Conservation (phyloP, 2,329 filamentous ascomycete genomes). For the Fusarium liriodendri region DNA sequence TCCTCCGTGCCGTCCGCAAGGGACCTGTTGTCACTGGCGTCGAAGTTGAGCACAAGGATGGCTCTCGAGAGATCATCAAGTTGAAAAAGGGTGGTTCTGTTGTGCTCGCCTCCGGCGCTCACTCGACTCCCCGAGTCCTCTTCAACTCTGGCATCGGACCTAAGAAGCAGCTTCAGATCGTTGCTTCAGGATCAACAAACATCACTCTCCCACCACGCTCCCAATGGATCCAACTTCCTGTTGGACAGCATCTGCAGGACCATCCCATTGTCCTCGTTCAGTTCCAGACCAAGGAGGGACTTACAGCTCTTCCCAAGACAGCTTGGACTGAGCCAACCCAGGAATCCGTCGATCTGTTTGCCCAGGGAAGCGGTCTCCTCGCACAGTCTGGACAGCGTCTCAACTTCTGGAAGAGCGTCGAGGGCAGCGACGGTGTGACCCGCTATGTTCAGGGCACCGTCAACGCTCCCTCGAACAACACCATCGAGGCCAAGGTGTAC, state of each 20-base stretch:
- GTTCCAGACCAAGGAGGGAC: conserved; percentile 43
- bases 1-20: conserved; percentile 72
- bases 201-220: conserved; percentile 60
- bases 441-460: conserved; percentile 57
- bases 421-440: conserved; percentile 51
- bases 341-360: conserved; percentile 46
- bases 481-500: conserved; percentile 60
- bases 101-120: conserved; percentile 73
- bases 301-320: conserved; percentile 32
- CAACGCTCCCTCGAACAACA: conserved; percentile 55
- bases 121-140: conserved; percentile 75
- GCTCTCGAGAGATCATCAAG: conserved; percentile 67
- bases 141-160: conserved; percentile 71
- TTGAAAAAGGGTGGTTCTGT: conserved; percentile 71
- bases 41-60: conserved; percentile 68
- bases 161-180: conserved; percentile 65
- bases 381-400: conserved; percentile 57
- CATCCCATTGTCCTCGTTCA: conserved; percentile 54
- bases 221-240: conserved; percentile 69
- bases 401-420: conserved; percentile 59
- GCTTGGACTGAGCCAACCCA: conserved; percentile 43
- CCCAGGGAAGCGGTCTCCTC: conserved; percentile 53
- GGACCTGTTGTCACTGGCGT: conserved; percentile 72
- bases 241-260: conserved; percentile 67
- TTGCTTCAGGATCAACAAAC: conserved; percentile 57